phyloP scores from a whole-genome alignment of 768 basidiomycete species.

The Termitomyces sp. region DNA sequence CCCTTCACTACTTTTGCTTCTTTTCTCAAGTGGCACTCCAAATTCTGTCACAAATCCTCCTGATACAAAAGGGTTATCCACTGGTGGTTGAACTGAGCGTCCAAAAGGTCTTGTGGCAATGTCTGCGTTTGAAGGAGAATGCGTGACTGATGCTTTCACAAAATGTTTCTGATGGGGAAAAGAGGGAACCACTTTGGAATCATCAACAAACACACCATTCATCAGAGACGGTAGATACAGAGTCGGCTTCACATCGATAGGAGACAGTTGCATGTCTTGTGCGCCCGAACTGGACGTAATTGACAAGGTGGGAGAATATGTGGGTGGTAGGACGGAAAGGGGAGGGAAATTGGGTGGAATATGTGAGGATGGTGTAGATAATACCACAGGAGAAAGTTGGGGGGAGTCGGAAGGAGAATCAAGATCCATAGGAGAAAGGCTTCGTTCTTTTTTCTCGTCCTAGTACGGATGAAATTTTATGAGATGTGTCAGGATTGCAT shows the following conservation, averaged over 20 bases:
- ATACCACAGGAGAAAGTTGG: slow-evolving; percentile 6
- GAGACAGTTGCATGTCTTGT: slow-evolving; percentile 22
- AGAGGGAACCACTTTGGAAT: neutral
- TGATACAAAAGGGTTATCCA: slow-evolving; percentile 43
- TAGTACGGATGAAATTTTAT: slow-evolving; percentile 7
- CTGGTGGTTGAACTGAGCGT: slow-evolving; percentile 9
- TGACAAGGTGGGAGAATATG: slow-evolving; percentile 19
- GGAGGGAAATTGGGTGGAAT: neutral
- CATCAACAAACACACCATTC: neutral
- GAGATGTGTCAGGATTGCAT: neutral
- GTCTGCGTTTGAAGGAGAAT: slow-evolving; percentile 1
- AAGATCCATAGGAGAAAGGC: slow-evolving; percentile 59
- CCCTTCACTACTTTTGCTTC: neutral
- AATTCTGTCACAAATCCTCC: slow-evolving; percentile 46
- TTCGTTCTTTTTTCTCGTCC: slow-evolving; percentile 27
- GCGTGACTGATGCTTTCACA: neutral
- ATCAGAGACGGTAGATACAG: neutral
- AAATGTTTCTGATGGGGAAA: neutral
- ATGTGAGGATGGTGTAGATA: neutral
- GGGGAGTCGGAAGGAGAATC: slow-evolving; percentile 41
- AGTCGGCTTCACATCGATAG: slow-evolving; percentile 7
- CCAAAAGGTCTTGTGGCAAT: neutral
- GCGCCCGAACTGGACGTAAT: slow-evolving; percentile 18
- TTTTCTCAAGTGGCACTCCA: slow-evolving; percentile 15
- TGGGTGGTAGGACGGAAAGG: neutral